phyloP scores from a whole-genome alignment of 257 asterid genomes.

The Handroanthus guayacan region DNA sequence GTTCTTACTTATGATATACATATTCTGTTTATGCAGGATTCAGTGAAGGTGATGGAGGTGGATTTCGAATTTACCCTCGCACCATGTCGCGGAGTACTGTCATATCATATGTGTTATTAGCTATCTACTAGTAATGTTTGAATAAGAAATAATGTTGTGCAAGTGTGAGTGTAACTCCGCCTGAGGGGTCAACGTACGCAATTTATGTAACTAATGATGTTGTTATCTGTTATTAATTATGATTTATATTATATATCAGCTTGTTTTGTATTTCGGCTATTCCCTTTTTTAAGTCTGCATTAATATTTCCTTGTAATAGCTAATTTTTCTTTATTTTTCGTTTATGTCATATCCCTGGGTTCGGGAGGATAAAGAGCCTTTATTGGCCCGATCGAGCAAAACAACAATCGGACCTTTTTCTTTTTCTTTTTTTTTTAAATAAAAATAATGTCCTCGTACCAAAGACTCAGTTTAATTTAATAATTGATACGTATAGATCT shows the following conservation, averaged over 20 bases:
- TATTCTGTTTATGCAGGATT: constrained; percentile 37
- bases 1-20: no score
- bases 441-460: no score
- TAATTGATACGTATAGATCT: no score
- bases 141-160: background rate
- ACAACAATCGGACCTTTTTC: no score
- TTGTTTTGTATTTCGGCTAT: background rate
- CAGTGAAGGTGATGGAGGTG: constrained; percentile 31
- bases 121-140: background rate
- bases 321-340: background rate
- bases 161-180: constrained; percentile 20
- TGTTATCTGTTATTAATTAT: background rate
- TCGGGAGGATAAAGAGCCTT: background rate
- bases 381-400: background rate
- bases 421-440: no score
- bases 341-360: background rate
- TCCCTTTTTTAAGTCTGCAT: background rate
- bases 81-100: constrained; percentile 11
- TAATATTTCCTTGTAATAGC: background rate
- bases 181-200: no score
- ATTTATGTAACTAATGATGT: background rate
- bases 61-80: constrained; percentile 11
- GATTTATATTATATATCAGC: background rate
- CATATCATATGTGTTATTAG: background rate
- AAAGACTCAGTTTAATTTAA: no score